A percentile compares a stretch with the other conserved stretches of the same genome.
Conservation (phyloP, 176 grass and related monocot genomes). For the Olyra latifolia region DNA sequence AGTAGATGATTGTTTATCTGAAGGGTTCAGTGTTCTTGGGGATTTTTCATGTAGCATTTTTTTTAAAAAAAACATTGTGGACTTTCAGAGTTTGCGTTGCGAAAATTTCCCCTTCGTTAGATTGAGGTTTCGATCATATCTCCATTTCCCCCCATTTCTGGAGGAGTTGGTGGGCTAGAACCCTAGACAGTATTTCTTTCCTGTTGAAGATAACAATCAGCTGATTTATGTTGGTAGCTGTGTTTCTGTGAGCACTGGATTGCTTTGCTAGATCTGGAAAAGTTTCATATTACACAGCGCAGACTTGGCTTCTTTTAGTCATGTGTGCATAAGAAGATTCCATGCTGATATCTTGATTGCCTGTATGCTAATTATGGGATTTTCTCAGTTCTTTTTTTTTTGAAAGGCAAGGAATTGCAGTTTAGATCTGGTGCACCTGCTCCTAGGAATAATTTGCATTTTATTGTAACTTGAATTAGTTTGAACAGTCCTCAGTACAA, state of each 20-base stretch:
- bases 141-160: neutral
- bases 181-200: neutral
- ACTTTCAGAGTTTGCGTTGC: neutral
- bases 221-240: conserved; percentile 3
- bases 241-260: conserved; percentile 2
- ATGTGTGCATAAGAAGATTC: neutral
- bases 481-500: neutral
- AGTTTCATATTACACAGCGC: neutral
- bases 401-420: too few relatives aligned
- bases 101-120: neutral
- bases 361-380: neutral
- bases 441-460: neutral
- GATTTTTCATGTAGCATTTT: neutral
- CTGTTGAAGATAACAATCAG: neutral
- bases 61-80: neutral
- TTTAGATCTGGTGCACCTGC: conserved; percentile 15
- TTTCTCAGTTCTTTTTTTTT: neutral
- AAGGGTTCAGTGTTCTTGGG: neutral
- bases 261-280: conserved; percentile 31
- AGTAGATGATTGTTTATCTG: neutral
- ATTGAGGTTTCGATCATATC: neutral
- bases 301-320: conserved; percentile 20
- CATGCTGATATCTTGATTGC: neutral
- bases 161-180: conserved; percentile 8
- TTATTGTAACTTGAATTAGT: conserved; percentile 1